Percentiles rank a stretch among this genome's conserved stretches.
Evolutionary conservation across 2,329 filamentous ascomycete genomes (phyloP).

Genomic region (Talaromyces sp.): DNA sequence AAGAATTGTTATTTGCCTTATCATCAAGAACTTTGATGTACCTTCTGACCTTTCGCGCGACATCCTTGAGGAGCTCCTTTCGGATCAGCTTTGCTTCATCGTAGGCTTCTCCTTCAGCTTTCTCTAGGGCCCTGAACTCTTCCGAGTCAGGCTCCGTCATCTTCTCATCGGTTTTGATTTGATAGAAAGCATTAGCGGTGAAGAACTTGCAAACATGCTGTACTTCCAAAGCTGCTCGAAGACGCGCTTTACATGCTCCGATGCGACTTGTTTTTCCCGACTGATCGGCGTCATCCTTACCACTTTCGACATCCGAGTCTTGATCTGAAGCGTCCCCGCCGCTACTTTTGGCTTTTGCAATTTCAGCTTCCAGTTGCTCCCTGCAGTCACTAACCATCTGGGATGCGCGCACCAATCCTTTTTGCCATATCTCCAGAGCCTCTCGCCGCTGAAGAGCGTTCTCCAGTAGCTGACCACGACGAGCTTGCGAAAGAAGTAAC

Average conservation of each 20-base stretch:
- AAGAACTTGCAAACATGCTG: slow-evolving; percentile 83
- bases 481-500: slow-evolving; percentile 61
- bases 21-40: slow-evolving; percentile 62
- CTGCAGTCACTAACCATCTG: slow-evolving; percentile 60
- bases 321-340: slow-evolving; percentile 18
- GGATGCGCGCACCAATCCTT: slow-evolving; percentile 50
- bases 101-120: slow-evolving; percentile 69
- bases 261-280: slow-evolving; percentile 48
- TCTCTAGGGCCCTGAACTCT: slow-evolving; percentile 63
- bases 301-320: slow-evolving; percentile 24
- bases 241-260: slow-evolving; percentile 58
- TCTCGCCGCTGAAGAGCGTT: slow-evolving; percentile 65
- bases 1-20: slow-evolving; percentile 52
- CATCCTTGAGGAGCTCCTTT: slow-evolving; percentile 67
- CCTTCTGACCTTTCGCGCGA: slow-evolving; percentile 56
- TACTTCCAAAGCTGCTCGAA: slow-evolving; percentile 72
- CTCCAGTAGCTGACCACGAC: slow-evolving; percentile 73
- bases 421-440: slow-evolving; percentile 68
- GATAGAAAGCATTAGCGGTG: slow-evolving; percentile 75
- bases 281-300: slow-evolving; percentile 34
- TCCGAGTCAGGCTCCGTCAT: slow-evolving; percentile 65
- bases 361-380: slow-evolving; percentile 55
- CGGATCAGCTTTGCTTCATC: slow-evolving; percentile 73
- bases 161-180: slow-evolving; percentile 69
- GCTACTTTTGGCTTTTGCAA: slow-evolving; percentile 23